Percentiles rank a stretch among this genome's conserved stretches.
Conservation (phyloP, 1,284 basidiomycete species). For the Leccinum pachyderme region DNA sequence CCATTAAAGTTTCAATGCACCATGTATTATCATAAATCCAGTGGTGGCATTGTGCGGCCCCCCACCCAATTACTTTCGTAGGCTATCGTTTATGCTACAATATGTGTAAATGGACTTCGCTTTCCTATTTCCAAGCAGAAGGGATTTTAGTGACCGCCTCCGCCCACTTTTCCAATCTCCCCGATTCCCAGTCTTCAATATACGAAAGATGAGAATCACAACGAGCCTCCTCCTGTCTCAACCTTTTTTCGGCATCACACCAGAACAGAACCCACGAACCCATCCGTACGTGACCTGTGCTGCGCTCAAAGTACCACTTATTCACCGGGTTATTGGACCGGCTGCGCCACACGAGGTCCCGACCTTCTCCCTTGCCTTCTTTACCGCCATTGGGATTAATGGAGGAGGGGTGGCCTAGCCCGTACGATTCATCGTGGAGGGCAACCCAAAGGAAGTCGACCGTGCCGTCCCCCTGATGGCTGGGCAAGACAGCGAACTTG, state of each 20-base stretch:
- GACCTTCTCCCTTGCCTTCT: conserved; percentile 84
- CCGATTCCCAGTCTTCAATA: conserved; percentile 80
- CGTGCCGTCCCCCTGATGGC: conserved; percentile 95
- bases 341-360: conserved; percentile 94
- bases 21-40: background rate
- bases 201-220: conserved; percentile 65
- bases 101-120: background rate
- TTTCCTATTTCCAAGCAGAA: conserved; percentile 67
- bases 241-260: conserved; percentile 92
- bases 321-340: conserved; percentile 94
- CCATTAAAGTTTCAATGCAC: conserved; percentile 12
- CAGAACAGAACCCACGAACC: conserved; percentile 93
- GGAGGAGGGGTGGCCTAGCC: conserved; percentile 90
- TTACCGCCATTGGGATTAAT: conserved; percentile 95
- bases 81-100: conserved; percentile 12
- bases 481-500: conserved; percentile 97
- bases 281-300: conserved; percentile 85
- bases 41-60: background rate
- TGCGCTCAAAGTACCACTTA: conserved; percentile 99
- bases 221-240: conserved; percentile 64
- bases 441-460: conserved; percentile 99
- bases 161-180: conserved; percentile 75
- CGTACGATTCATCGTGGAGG: conserved; percentile 97
- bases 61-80: background rate
- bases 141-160: conserved; percentile 74